Evolutionary conservation across 1,284 basidiomycete species (phyloP).

Genomic region (Filobasidium uniguttulatum): DNA sequence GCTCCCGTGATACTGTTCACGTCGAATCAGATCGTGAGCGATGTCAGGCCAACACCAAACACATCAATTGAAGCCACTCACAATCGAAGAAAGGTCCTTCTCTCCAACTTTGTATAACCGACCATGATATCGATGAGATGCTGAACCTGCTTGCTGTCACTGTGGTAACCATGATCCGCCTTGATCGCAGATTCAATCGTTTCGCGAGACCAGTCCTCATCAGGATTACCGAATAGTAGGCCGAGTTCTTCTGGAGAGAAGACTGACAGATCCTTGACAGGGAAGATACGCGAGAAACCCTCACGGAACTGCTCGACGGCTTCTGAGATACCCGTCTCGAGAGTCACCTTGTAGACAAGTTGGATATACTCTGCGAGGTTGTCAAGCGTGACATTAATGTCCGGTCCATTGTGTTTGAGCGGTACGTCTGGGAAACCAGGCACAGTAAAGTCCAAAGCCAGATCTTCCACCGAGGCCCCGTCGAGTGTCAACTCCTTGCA

Average conservation of each 20-base stretch:
- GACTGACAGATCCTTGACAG: slow-evolving; percentile 71
- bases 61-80: slow-evolving; percentile 14
- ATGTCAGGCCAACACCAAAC: background rate
- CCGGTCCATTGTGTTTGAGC: slow-evolving; percentile 61
- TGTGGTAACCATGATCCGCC: slow-evolving; percentile 95
- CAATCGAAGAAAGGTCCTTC: slow-evolving; percentile 87
- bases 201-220: slow-evolving; percentile 85
- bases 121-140: slow-evolving; percentile 79
- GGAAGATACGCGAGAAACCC: slow-evolving; percentile 84
- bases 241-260: slow-evolving; percentile 90
- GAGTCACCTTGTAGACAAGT: slow-evolving; percentile 63
- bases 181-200: slow-evolving; percentile 83
- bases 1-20: slow-evolving; percentile 66
- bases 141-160: slow-evolving; percentile 77
- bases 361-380: slow-evolving; percentile 82
- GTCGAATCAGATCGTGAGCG: background rate
- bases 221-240: slow-evolving; percentile 84
- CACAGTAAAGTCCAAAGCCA: slow-evolving; percentile 88
- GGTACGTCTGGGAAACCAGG: slow-evolving; percentile 82
- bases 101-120: slow-evolving; percentile 54
- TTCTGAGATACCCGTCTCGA: slow-evolving; percentile 57
- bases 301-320: slow-evolving; percentile 76
- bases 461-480: slow-evolving; percentile 54
- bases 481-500: slow-evolving; percentile 41
- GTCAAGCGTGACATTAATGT: slow-evolving; percentile 62